Conservation (phyloP, 371 early-diverging fungal genomes). For the Zychaea mexicana region DNA sequence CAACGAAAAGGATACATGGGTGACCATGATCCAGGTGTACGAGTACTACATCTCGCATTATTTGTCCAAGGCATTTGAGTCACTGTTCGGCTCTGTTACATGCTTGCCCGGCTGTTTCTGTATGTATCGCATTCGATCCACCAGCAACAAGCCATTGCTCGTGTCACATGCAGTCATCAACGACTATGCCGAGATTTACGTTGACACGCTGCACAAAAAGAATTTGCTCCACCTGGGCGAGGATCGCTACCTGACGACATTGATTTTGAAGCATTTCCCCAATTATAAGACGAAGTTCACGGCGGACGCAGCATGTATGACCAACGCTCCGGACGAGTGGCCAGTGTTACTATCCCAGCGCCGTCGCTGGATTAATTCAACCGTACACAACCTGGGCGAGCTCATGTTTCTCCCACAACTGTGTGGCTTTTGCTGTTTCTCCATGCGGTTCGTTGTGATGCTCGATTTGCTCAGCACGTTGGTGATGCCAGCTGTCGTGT, state of each 20-base stretch:
- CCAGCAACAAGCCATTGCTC: slow-evolving; percentile 86
- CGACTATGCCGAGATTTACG: slow-evolving; percentile 94
- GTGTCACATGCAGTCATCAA: slow-evolving; percentile 87
- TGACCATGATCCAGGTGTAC: slow-evolving; percentile 98
- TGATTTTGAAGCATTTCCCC: slow-evolving; percentile 99
- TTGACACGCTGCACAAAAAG: slow-evolving; percentile 98
- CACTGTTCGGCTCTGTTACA: slow-evolving; percentile 96
- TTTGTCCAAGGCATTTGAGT: slow-evolving; percentile 98
- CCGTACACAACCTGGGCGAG: slow-evolving; percentile 95
- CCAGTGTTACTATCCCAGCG: slow-evolving; percentile 82
- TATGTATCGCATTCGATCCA: slow-evolving; percentile 90
- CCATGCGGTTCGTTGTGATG: slow-evolving; percentile 94
- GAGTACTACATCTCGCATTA: slow-evolving; percentile 99
- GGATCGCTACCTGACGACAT: slow-evolving; percentile 95
- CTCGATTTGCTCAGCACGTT: slow-evolving; percentile 92
- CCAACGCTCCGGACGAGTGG: slow-evolving; percentile 94
- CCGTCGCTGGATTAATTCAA: slow-evolving; percentile 96
- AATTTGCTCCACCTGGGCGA: slow-evolving; percentile 84
- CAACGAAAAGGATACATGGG: slow-evolving; percentile 89
- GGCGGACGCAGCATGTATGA: slow-evolving; percentile 89
- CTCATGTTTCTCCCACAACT: slow-evolving; percentile 82
- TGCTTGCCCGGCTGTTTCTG: slow-evolving; percentile 97
- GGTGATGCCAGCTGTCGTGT: slow-evolving; percentile 91
- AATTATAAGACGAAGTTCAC: slow-evolving; percentile 96
- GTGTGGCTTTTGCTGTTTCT: slow-evolving; percentile 96